Base-by-base conservation (phyloP, 345 rosid species). In the Cardamine resedifolia region DNA sequence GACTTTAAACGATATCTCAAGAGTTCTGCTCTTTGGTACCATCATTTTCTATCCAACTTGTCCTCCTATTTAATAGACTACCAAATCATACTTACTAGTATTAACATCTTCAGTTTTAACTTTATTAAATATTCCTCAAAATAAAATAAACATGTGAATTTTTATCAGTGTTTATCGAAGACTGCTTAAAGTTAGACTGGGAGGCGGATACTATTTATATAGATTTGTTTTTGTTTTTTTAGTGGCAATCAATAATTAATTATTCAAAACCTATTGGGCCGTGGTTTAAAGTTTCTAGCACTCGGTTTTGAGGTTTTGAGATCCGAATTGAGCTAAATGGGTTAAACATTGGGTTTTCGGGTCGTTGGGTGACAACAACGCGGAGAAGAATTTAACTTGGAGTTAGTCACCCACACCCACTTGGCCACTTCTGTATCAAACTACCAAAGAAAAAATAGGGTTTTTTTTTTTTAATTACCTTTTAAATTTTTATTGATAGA, bases 11-110 rank as follows among this genome's bases (percentile, higher is more conserved):
- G 90, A 81, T 68, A 85, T 41, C 79, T 82, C 24, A 88, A 85
- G 24, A 64, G 19, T 4, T 88, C 89, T 4, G 83, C 94, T 27
- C 62, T 76, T 23, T 88, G 94, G 94, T 85, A 72, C 66, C 72
- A 76, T 48, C 58, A 21, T 20, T 74, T 84, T 45, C 84, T 87
- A 33, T 58, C 64, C 16, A 58, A 33, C 20, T 33, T 43, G 4
- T 61, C 66, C 20, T 51, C 56, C 11, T 28, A 30, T 26, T 11
- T 19, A 33, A 62, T 51, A 47, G 12, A 52, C 34, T 26, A 63
- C 16, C 18, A 26, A 41, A 38, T 18, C 16, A 30, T 30, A 18
- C n/a, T n/a, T 39, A 14, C n/a, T n/a, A n/a, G n/a, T n/a, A 15
- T 21, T 44, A 43, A 23, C 16, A 28, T 41, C 6, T 45, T 28